Evolutionary conservation across 75 land plant species (phyloP), one percentile per base, ranked within the genome.

Genomic region (Adiantum capillusveneris): DNA sequence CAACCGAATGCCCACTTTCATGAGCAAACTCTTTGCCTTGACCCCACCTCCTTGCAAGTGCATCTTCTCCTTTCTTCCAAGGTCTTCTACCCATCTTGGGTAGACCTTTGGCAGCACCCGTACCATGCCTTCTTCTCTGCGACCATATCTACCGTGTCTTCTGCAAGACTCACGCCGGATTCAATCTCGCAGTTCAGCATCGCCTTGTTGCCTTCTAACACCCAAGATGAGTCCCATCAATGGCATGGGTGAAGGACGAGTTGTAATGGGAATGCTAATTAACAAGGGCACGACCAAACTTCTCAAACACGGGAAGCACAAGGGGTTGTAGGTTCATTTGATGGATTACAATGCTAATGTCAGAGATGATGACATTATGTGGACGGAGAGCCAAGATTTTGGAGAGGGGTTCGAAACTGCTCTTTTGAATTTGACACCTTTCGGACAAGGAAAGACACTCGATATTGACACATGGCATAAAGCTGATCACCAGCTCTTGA

Each of bases 231-330:
- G 14, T 63, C 68, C 20, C 75, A 71, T n/a, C n/a, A n/a, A n/a
- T n/a, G n/a, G n/a, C n/a, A 60, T 76, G 79, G 79, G 53, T 60
- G 43, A 73, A 72, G 53, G 79, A 76, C 61, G 72, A 56, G 44
- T 43, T 41, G 0, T 75, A 68, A 65, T 18, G 79, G 46, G 66
- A 52, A 44, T 18, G 60, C 61, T 76, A 19, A 44, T 71, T 56
- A 70, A 76, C 65, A 71, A 71, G 69, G 65, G 58, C 30, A 76
- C 69, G 17, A 70, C 78, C 7, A 55, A 74, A 36, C 71, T 77
- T 17, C 64, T 76, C 44, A 56, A 66, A 6, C 79, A 76, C 56
- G 65, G 58, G 0, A 43, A 28, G 29, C 67, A 70, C 39, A 65
- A 70, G n/a, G 27, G 44, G 6, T 29, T 56, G 67, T 68, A 70